Conservation (phyloP, 129 eudicot species). For the Ambrosia trifida region DNA sequence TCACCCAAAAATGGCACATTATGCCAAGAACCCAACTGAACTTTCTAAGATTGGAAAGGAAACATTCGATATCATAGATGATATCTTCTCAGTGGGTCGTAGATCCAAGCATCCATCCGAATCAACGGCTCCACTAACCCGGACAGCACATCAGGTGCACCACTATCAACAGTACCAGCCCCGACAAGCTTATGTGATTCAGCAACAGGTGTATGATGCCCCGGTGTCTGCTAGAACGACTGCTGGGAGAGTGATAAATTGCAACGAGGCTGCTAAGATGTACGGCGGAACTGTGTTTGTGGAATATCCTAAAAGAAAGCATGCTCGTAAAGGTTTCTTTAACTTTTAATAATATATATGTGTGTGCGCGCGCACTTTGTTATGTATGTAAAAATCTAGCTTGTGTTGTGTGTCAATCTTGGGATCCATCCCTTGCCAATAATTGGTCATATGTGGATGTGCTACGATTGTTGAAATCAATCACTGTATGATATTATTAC, state of each 20-base stretch:
- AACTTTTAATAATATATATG: not conserved
- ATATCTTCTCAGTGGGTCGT: conserved; percentile 15
- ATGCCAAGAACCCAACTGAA: conserved; percentile 14
- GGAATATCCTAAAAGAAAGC: conserved; percentile 40
- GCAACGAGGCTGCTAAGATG: conserved; percentile 39
- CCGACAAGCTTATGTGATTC: conserved; percentile 31
- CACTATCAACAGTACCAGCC: conserved; percentile 21
- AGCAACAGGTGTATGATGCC: conserved; percentile 13
- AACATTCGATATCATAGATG: conserved; percentile 34
- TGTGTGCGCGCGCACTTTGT: not conserved
- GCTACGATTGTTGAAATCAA: not conserved
- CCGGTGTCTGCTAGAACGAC: conserved; percentile 5
- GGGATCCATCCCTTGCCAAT: conserved; percentile 1
- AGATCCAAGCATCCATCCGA: conserved; percentile 3
- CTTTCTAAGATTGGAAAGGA: conserved; percentile 37
- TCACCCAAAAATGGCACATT: conserved; percentile 30
- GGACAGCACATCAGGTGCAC: conserved; percentile 5
- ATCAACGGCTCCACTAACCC: conserved; percentile 6
- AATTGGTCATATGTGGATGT: conserved; percentile 1
- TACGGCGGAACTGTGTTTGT: conserved; percentile 35
- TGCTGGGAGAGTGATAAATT: conserved; percentile 27
- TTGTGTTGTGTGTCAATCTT: conserved; percentile 16
- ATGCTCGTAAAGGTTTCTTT: conserved; percentile 29
- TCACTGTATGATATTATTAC: not conserved
- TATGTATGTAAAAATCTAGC: conserved; percentile 6